phyloP scores from a whole-genome alignment of 2,329 filamentous ascomycete genomes.

The Coniosporium tulheliwenetii region DNA sequence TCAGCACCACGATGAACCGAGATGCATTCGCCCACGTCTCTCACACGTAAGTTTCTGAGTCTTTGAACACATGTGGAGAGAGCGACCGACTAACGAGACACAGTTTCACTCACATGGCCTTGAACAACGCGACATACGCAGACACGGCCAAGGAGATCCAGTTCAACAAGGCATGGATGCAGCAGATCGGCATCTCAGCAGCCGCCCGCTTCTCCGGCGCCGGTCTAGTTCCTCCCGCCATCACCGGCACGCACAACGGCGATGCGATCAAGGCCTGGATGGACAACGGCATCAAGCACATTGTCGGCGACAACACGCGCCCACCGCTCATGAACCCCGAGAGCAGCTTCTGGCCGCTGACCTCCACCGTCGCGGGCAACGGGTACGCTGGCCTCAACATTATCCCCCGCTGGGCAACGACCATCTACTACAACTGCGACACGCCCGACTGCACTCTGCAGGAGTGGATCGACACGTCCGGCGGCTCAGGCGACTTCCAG shows the following conservation, averaged over 20 bases:
- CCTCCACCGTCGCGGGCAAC: conserved; percentile 33
- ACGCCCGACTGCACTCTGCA: conserved; percentile 37
- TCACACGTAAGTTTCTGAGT: too few relatives aligned
- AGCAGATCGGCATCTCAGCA: conserved; percentile 33
- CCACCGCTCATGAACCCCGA: conserved; percentile 34
- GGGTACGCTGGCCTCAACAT: conserved; percentile 41
- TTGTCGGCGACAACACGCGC: conserved; percentile 49
- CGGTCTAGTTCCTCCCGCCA: conserved; percentile 46
- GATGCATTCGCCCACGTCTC: conserved; percentile 43
- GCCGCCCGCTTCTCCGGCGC: conserved; percentile 33
- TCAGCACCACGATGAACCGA: conserved; percentile 31
- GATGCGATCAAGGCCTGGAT: conserved; percentile 44
- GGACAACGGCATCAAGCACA: conserved; percentile 42
- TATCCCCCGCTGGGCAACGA: conserved; percentile 44
- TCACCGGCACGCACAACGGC: conserved; percentile 49
- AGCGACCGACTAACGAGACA: too few relatives aligned
- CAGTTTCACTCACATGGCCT: conserved; percentile 43
- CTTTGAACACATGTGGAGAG: too few relatives aligned
- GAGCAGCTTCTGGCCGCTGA: conserved; percentile 40
- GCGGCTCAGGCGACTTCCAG: conserved; percentile 34
- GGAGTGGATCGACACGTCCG: conserved; percentile 46
- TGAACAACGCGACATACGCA: conserved; percentile 44
- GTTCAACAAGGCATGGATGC: conserved; percentile 45
- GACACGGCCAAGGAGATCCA: conserved; percentile 41
- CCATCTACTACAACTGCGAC: conserved; percentile 51